Evolutionary conservation across 2,329 filamentous ascomycete species (phyloP).

Genomic region (Ceratocystis lukuohia): DNA sequence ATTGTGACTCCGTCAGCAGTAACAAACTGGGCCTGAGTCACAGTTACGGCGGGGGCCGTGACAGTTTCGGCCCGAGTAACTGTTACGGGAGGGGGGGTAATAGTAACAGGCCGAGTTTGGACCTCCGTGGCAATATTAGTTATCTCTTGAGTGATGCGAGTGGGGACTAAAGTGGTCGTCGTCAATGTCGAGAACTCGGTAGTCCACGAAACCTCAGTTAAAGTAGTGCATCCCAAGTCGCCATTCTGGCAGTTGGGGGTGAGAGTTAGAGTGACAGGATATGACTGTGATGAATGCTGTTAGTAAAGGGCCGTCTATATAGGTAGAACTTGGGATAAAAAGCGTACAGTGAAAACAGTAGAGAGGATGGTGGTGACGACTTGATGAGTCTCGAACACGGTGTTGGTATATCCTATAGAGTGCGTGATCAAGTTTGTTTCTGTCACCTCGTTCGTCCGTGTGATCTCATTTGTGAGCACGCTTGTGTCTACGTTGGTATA

Average conservation of each 20-base stretch:
- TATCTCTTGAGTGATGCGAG: slow-evolving; percentile 18
- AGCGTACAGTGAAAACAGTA: slow-evolving; percentile 19
- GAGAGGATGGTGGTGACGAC: slow-evolving; percentile 20
- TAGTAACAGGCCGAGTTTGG: slow-evolving; percentile 24
- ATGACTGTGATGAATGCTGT: slow-evolving; percentile 20
- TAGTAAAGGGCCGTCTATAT: background rate
- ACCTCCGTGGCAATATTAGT: slow-evolving; percentile 17
- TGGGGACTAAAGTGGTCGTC: slow-evolving; percentile 17
- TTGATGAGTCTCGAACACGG: slow-evolving; percentile 19
- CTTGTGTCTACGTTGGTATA: slow-evolving; percentile 13
- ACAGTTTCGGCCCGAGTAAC: slow-evolving; percentile 16
- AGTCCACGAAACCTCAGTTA: slow-evolving; percentile 13
- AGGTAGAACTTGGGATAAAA: background rate
- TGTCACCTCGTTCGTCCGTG: background rate
- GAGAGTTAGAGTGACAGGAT: slow-evolving; percentile 22
- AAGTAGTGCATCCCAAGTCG: slow-evolving; percentile 12
- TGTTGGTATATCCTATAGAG: slow-evolving; percentile 11
- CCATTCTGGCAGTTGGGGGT: slow-evolving; percentile 5
- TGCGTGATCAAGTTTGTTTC: slow-evolving; percentile 11
- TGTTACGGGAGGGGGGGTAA: slow-evolving; percentile 22
- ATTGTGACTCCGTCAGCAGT: slow-evolving; percentile 17
- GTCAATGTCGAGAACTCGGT: slow-evolving; percentile 23
- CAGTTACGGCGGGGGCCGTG: slow-evolving; percentile 19
- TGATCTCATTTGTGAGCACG: background rate
- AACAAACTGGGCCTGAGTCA: slow-evolving; percentile 12